A percentile compares a stretch with the other conserved stretches of the same genome.
phyloP scores from a whole-genome alignment of 23 red algal species.

The Gracilariopsis chorda region DNA sequence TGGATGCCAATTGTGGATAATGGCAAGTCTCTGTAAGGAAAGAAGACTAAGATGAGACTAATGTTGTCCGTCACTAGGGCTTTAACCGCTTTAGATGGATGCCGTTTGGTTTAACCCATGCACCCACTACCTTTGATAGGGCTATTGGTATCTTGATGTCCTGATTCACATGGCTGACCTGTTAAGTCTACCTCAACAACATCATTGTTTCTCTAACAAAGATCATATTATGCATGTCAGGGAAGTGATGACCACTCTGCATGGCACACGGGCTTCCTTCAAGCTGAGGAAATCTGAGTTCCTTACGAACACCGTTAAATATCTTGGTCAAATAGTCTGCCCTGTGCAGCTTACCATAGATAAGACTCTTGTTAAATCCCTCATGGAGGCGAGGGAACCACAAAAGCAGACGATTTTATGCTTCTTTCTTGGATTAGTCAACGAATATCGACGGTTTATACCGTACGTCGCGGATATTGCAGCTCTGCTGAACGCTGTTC shows the following conservation, averaged over 20 bases:
- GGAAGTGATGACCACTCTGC: not conserved
- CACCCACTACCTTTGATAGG: not conserved
- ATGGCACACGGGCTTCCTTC: not conserved
- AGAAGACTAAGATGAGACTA: not conserved
- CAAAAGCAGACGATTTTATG: not conserved
- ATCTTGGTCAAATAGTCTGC: conserved; percentile 24
- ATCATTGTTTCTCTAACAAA: not conserved
- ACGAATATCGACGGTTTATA: not conserved
- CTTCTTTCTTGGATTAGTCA: not conserved
- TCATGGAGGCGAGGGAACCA: not conserved
- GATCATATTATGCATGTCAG: not conserved
- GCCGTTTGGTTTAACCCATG: not conserved
- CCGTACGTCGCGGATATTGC: not conserved
- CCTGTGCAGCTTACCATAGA: not conserved
- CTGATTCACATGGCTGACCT: not conserved
- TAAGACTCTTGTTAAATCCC: not conserved
- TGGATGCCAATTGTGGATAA: not conserved
- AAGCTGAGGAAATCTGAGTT: conserved; percentile 38
- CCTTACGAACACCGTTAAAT: not conserved
- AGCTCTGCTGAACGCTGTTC: not conserved
- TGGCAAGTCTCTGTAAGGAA: not conserved
- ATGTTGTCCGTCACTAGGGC: not conserved
- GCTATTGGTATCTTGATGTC: not conserved
- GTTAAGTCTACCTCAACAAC: not conserved
- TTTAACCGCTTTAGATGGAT: not conserved